Evolutionary conservation across 2,329 filamentous ascomycete genomes (phyloP), one percentile per base, ranked within the genome.

Genomic region (Neonectria ditissima): DNA sequence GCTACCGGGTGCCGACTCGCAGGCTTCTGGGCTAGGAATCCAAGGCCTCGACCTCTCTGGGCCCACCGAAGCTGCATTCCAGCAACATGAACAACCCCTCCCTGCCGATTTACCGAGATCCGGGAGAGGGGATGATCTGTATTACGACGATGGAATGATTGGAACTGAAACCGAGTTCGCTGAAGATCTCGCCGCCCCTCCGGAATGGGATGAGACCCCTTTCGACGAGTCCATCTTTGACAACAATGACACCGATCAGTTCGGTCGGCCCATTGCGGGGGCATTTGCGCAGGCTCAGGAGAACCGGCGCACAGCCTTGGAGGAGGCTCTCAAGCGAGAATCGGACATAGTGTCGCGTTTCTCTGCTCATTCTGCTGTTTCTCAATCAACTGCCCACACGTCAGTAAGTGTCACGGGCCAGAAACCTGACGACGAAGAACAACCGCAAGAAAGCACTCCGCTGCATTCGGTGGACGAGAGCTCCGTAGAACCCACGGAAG

Each of bases 151-250:
- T 72, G 89, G 89, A 2, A 77, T 88, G 68, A 82, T 85, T 14
- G 83, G 61, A 77, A 87, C 72, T 57, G 79, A 82, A 43, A 74
- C 73, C 39, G 80, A 81, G 55, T 84, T 86, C 69, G 80, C 82
- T 8, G 82, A 81, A 60, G 80, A 82, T 53, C 79, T 83, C 3
- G 81, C 77, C 26, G 73, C 71, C 4, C 70, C 71, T 44, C 74
- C 74, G 13, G 75, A 84, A 62, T 83, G 82, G 18, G 86, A 90
- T 28, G 82, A 82, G 1, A 80, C 81, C 0, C 81, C 85, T 2
- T 92, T 93, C 74, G 90, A 93, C 65, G 91, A 93, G 74, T 90
- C 89, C 6, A 84, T 92, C 14, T 93, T 93, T 72, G 91, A 93
- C 67, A 83, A 88, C 32, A 83, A 91, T 55, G 88, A 90, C 71